These are phyloP conservation scores for Verticillium zaregamsianum DNA, from an alignment of 2,329 filamentous ascomycete species.

Conservation along the genomic window DNA sequence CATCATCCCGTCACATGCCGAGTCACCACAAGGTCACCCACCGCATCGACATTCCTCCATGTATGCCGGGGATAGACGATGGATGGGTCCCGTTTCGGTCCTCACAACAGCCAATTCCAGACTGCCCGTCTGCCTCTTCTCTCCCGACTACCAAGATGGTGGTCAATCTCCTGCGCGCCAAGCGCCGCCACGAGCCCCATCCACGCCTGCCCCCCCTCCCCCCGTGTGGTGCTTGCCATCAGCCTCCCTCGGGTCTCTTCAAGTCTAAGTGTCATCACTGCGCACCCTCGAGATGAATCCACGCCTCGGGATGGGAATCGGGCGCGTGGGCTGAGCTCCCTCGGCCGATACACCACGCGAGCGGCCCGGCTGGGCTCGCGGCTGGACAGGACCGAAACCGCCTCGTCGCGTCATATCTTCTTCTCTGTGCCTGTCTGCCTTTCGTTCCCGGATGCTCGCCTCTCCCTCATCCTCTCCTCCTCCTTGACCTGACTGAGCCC, in stretches of 20 bases:
- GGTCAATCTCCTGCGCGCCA: not conserved
- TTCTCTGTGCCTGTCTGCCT: not conserved
- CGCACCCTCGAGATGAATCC: not conserved
- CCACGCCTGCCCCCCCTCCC: not conserved
- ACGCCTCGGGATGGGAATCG: not conserved
- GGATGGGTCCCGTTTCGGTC: not conserved
- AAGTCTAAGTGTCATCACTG: conserved; percentile 14
- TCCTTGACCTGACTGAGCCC: not conserved
- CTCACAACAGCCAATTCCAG: not conserved
- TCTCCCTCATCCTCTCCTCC: not conserved
- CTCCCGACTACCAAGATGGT: not conserved
- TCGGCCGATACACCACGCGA: not conserved
- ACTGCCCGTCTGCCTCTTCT: not conserved
- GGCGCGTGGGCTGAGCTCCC: not conserved
- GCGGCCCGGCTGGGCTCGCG: not conserved
- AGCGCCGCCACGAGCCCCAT: not conserved
- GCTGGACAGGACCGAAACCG: not conserved
- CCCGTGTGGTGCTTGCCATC: not conserved
- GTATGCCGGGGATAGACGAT: not conserved
- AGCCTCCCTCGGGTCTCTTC: conserved; percentile 3
- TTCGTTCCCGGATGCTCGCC: not conserved
- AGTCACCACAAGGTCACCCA: not conserved
- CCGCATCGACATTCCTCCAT: not conserved
- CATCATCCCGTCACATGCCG: not conserved
- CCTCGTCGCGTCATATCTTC: not conserved